These are phyloP conservation scores for Dichotomocladium elegans DNA, from an alignment of 371 early-diverging fungal genomes.

Conservation along the genomic window DNA sequence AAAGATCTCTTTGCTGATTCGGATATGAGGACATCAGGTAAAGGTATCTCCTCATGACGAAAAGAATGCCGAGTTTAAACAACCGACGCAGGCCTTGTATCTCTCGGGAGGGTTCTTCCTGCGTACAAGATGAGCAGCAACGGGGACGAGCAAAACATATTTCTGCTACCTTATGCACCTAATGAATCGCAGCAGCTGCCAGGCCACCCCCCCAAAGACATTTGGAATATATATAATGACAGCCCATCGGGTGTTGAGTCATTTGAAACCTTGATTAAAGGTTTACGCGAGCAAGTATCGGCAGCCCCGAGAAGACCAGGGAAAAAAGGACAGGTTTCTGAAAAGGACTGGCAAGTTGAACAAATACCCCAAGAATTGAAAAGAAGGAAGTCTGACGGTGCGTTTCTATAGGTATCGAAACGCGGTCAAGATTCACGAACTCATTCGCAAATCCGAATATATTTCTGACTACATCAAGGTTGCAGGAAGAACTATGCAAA, in stretches of 20 bases:
- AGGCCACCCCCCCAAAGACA: neutral
- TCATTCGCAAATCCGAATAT: conserved; percentile 36
- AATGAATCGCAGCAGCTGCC: neutral
- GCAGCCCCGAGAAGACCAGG: conserved; percentile 42
- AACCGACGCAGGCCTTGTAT: conserved; percentile 20
- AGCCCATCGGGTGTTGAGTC: conserved; percentile 16
- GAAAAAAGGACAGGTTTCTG: conserved; percentile 47
- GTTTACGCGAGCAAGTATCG: conserved; percentile 46
- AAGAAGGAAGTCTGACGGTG: neutral
- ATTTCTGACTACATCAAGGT: conserved; percentile 23
- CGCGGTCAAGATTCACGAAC: conserved; percentile 35
- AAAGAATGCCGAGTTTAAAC: neutral
- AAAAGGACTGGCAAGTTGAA: conserved; percentile 42
- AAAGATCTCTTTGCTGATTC: conserved; percentile 29
- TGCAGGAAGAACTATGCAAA: conserved; percentile 5
- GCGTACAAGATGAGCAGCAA: conserved; percentile 5
- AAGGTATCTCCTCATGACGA: neutral
- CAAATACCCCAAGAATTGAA: neutral
- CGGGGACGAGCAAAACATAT: conserved; percentile 18
- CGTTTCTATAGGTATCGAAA: conserved; percentile 28
- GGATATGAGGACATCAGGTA: conserved; percentile 42
- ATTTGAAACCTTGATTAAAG: conserved; percentile 23
- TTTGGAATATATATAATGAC: conserved; percentile 1
- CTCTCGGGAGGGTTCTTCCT: conserved; percentile 21
- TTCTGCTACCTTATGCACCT: conserved; percentile 25